These are phyloP conservation scores for Sordaria brevicollis DNA, from an alignment of 495 filamentous ascomycete species.

Conservation along the genomic window DNA sequence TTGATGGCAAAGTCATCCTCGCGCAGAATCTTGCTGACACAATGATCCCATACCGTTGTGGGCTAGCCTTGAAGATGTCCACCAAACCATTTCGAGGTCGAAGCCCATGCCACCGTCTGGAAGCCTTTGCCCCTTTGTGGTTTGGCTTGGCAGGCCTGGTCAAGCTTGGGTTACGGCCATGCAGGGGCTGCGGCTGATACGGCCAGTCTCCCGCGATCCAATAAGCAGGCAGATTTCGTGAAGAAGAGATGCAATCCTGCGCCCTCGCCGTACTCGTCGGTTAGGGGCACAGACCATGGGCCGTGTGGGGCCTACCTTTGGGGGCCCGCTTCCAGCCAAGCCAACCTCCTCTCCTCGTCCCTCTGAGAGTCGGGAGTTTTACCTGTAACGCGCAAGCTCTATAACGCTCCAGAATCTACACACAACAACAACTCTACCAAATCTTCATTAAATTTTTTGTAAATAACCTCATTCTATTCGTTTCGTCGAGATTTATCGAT, in stretches of 20 bases:
- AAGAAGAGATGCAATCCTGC: neutral
- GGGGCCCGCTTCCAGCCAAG: no score
- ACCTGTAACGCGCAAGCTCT: no score
- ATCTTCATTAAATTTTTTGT: no score
- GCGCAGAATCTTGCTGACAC: neutral
- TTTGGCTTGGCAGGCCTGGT: neutral
- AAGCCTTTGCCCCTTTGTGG: neutral
- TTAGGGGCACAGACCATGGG: no score
- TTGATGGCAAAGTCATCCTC: neutral
- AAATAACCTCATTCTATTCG: no score
- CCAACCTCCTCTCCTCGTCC: no score
- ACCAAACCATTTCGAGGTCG: neutral
- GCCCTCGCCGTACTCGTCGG: neutral
- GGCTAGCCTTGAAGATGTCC: neutral
- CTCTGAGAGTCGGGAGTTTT: no score
- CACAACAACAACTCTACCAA: no score
- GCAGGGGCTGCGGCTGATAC: neutral
- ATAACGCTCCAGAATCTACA: no score
- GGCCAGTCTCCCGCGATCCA: slow-evolving; percentile 2
- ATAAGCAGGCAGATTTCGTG: neutral
- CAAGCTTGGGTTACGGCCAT: neutral
- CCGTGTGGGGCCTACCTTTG: no score
- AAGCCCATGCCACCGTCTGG: neutral
- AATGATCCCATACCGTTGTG: neutral
- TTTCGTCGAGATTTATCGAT: no score